Conservation (phyloP, 306 rosid species). For the Trifolium fragiferum region DNA sequence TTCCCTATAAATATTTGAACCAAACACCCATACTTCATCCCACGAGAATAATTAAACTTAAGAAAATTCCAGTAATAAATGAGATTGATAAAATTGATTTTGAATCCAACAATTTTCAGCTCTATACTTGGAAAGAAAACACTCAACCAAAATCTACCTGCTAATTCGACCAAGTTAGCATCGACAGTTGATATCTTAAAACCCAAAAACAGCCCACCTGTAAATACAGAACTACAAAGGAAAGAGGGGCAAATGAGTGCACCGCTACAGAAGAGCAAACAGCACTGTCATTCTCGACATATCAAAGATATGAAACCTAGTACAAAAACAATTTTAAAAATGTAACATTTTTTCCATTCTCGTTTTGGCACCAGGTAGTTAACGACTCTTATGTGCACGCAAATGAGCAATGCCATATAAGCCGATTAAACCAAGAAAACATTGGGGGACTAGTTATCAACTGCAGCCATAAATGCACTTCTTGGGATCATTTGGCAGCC, state of each 20-base stretch:
- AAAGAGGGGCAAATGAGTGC: slow-evolving; percentile 38
- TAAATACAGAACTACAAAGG: slow-evolving; percentile 44
- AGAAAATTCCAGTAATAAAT: slow-evolving; percentile 31
- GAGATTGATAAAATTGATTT: slow-evolving; percentile 33
- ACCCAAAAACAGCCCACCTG: slow-evolving; percentile 50
- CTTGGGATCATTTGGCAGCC: slow-evolving; percentile 55
- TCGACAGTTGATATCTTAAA: slow-evolving; percentile 38
- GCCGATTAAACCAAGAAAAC: slow-evolving; percentile 22
- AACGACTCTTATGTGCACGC: slow-evolving; percentile 13
- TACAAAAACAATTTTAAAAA: background rate
- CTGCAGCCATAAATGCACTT: slow-evolving; percentile 49
- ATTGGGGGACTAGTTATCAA: slow-evolving; percentile 52
- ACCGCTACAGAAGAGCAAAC: background rate
- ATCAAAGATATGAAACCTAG: background rate
- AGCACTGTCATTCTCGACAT: slow-evolving; percentile 21
- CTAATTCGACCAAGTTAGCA: slow-evolving; percentile 42
- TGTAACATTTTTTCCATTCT: background rate
- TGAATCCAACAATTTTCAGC: slow-evolving; percentile 44
- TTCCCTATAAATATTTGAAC: slow-evolving; percentile 23
- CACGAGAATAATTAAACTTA: slow-evolving; percentile 26
- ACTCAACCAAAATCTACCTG: slow-evolving; percentile 52
- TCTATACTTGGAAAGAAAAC: slow-evolving; percentile 43
- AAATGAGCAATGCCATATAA: slow-evolving; percentile 34
- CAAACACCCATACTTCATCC: slow-evolving; percentile 30
- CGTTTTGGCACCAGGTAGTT: slow-evolving; percentile 11